A percentile compares a stretch with the other conserved stretches of the same genome.
Conservation (phyloP, 2,329 filamentous ascomycete species). For the Alternaria hordeiaustralica region DNA sequence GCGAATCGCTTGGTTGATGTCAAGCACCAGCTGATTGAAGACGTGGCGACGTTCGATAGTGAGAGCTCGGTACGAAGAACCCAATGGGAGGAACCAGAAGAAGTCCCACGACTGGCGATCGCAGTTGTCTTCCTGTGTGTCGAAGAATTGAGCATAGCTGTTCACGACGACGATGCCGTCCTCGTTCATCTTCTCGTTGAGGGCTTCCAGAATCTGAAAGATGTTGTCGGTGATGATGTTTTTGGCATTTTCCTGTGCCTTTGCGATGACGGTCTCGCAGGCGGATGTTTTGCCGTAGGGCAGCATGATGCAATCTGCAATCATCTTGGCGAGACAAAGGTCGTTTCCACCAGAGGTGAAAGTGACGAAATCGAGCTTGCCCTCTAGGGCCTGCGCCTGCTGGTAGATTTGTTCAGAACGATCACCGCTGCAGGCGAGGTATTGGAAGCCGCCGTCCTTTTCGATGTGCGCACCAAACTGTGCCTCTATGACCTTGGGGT, state of each 20-base stretch:
- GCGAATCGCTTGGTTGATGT: not conserved
- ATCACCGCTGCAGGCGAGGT: conserved; percentile 8
- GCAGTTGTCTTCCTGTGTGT: not conserved
- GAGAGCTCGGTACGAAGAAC: not conserved
- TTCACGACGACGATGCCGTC: conserved; percentile 6
- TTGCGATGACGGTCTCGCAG: conserved; percentile 6
- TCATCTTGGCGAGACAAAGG: not conserved
- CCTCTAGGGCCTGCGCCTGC: not conserved
- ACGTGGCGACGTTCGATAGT: conserved; percentile 1
- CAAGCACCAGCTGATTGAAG: conserved; percentile 6
- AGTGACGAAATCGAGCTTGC: conserved; percentile 8
- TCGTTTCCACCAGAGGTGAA: conserved; percentile 4
- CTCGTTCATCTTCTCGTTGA: conserved; percentile 8
- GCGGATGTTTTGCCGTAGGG: not conserved
- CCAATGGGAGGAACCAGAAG: conserved; percentile 2
- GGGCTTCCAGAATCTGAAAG: conserved; percentile 2
- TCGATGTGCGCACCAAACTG: conserved; percentile 6
- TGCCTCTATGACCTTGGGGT: conserved; percentile 7
- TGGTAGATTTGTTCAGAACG: conserved; percentile 5
- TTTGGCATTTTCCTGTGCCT: conserved; percentile 5
- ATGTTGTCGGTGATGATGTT: conserved; percentile 1
- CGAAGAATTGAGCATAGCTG: conserved; percentile 2
- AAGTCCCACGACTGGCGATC: conserved; percentile 2
- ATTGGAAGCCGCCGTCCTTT: conserved; percentile 7
- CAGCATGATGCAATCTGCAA: conserved; percentile 5